Percentiles rank a stretch among this genome's conserved stretches.
Conservation (phyloP, 345 rosid genomes). For the Citrus unshiu region DNA sequence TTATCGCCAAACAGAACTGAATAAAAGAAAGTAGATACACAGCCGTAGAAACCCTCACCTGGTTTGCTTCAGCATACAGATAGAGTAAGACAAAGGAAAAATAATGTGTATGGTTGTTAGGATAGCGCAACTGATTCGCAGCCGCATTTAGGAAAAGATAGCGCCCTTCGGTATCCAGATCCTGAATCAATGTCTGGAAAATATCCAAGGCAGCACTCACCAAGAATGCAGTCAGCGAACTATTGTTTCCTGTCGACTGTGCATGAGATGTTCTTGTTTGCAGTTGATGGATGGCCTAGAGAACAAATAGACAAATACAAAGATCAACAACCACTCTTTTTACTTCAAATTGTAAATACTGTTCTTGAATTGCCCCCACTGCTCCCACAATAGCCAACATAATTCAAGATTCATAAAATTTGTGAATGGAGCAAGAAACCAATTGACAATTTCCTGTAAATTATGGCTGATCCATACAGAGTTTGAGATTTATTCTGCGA, state of each 20-base stretch:
- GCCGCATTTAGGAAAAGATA: constrained; percentile 90
- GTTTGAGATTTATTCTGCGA: not conserved
- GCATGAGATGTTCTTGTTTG: constrained; percentile 70
- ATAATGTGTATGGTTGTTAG: constrained; percentile 97
- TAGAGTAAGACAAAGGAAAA: constrained; percentile 88
- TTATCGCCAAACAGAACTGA: not conserved
- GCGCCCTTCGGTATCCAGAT: constrained; percentile 98
- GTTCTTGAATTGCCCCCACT: not conserved
- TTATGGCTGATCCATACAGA: not conserved
- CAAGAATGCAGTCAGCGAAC: constrained; percentile 37
- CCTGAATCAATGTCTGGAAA: constrained; percentile 67
- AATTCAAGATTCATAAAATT: not conserved
- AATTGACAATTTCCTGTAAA: not conserved
- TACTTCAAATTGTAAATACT: not conserved
- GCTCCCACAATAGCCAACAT: not conserved
- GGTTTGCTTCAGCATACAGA: constrained; percentile 76
- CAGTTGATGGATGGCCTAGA: constrained; percentile 75
- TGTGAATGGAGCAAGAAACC: not conserved
- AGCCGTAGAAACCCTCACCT: constrained; percentile 39
- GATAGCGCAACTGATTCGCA: constrained; percentile 96
- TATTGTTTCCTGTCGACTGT: constrained; percentile 50
- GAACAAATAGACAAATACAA: not conserved
- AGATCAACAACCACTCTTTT: not conserved
- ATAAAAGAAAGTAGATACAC: not conserved
- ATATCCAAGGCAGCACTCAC: constrained; percentile 86